Percentiles rank a stretch among this genome's conserved stretches.
These are phyloP conservation scores for Platanthera zijinensis DNA, from an alignment of 106 monocot genomes.

Conservation along the genomic window DNA sequence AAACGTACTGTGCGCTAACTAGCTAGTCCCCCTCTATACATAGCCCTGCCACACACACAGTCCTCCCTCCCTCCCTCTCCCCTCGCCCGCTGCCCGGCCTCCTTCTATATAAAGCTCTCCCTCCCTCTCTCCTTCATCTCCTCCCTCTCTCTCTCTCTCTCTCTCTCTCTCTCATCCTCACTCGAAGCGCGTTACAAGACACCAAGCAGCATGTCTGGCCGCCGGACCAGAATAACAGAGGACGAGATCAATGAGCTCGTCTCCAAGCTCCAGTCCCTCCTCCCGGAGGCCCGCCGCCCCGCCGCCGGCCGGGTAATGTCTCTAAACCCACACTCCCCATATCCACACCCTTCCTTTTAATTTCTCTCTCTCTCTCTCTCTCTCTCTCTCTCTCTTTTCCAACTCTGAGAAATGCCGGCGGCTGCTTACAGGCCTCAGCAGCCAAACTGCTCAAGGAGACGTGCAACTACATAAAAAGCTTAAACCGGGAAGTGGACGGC, in stretches of 20 bases:
- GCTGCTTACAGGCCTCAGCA: conserved; percentile 33
- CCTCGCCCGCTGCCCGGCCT: too few relatives aligned
- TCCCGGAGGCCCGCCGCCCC: conserved; percentile 27
- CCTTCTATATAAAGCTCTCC: too few relatives aligned
- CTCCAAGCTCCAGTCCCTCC: conserved; percentile 29
- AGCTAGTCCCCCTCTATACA: too few relatives aligned
- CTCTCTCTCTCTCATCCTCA: too few relatives aligned
- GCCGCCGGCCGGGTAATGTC: conserved; percentile 17
- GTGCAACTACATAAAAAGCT: conserved; percentile 68
- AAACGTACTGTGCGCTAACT: too few relatives aligned
- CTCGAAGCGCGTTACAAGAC: too few relatives aligned
- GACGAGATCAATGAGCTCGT: conserved; percentile 37
- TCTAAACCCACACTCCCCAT: too few relatives aligned
- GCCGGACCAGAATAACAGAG: conserved; percentile 10
- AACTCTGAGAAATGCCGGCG: not conserved
- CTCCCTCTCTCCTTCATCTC: too few relatives aligned
- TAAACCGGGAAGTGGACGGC: conserved; percentile 54
- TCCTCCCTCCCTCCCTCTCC: too few relatives aligned
- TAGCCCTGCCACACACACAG: too few relatives aligned
- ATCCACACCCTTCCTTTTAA: not conserved
- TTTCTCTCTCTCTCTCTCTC: not conserved
- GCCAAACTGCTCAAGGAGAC: conserved; percentile 64
- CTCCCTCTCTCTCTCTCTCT: too few relatives aligned
- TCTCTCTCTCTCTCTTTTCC: not conserved
- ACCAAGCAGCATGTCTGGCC: too few relatives aligned